Evolutionary conservation across 495 filamentous ascomycete species (phyloP).

Genomic region (Oleoguttula mirabilis): DNA sequence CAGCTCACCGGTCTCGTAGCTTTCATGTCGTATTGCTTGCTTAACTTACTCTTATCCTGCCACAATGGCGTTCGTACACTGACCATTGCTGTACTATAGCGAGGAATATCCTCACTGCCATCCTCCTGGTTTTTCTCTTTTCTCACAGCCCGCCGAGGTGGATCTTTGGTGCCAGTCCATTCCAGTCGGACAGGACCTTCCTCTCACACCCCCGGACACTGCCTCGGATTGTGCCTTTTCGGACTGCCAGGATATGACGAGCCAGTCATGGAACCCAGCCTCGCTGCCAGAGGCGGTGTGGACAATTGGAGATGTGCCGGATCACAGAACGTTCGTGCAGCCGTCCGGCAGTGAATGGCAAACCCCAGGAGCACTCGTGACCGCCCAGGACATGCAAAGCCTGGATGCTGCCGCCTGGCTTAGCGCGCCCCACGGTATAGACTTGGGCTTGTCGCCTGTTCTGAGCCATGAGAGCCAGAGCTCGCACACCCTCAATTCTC

Average conservation of each 20-base stretch:
- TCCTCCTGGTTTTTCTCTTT: conserved; percentile 7
- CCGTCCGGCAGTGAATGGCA: background rate
- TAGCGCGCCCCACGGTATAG: conserved; percentile 9
- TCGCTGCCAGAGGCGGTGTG: conserved; percentile 2
- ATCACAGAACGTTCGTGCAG: conserved; percentile 3
- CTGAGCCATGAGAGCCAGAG: conserved; percentile 20
- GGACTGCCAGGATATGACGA: conserved; percentile 11
- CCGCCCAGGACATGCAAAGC: background rate
- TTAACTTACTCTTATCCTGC: too few species aligned
- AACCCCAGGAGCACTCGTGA: background rate
- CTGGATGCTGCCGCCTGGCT: conserved; percentile 7
- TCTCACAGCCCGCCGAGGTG: conserved; percentile 9
- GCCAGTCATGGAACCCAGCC: conserved; percentile 2
- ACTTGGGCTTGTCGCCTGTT: conserved; percentile 13
- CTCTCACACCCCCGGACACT: conserved; percentile 12
- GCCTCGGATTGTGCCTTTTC: conserved; percentile 10
- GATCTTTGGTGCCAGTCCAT: conserved; percentile 15
- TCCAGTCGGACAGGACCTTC: conserved; percentile 3
- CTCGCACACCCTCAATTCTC: conserved; percentile 15
- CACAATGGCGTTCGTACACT: conserved; percentile 3
- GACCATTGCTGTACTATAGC: conserved; percentile 9
- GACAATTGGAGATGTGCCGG: conserved; percentile 5
- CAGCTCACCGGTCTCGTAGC: too few species aligned
- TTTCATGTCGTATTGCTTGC: too few species aligned
- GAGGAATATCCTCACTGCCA: conserved; percentile 10